Evolutionary conservation across 1,284 basidiomycete species (phyloP), one percentile per base, ranked within the genome.

Genomic region (Ustilago sp.): DNA sequence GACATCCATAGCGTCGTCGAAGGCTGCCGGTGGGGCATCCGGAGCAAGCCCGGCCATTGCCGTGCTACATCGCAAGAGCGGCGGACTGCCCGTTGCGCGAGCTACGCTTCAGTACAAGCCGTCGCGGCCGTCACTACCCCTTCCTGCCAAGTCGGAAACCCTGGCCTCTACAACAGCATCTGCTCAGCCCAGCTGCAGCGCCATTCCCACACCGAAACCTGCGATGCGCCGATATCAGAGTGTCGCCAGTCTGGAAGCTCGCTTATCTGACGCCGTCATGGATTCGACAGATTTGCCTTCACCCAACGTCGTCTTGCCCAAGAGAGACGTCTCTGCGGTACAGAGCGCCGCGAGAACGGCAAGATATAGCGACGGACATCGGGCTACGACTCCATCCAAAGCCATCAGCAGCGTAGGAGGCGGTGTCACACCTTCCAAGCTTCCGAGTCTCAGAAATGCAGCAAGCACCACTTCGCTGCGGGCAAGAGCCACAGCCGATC

Each of bases 341-440:
- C 32, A 36, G 13, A 38, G 4, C 8, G 19, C 19, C 8, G 15
- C n/a, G 41, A 34, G n/a, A 3, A 35, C 48, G 17, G 45, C 56
- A 15, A 43, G 59, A 8, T 35, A 59, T 36, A 63, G 69, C 36
- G 69, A 63, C 12, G 60, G 63, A 2, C 34, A 32, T 7, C 38
- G 15, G 8, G 47, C 51, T 5, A 17, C 36, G 13, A 66, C 59
- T 8, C 63, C 68, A 1, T 48, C 59, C 6, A 71, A 66, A n/a
- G 35, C 59, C 4, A 51, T 64, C 19, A 55, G 63, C 13, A 50
- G 60, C 32, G 53, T 67, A 2, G 56, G 50, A 34, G 57, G 36
- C 0, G 58, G 69, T 35, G 51, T 61, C n/a, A 57, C 70, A n/a
- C 58, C 65, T 5, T 74, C 71, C n/a, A 74, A 68, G 59, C 59